Evolutionary conservation across 148 eudicot genomes (phyloP), one percentile per base, ranked within the genome.

Genomic region (Mesembryanthemum crystallinum): DNA sequence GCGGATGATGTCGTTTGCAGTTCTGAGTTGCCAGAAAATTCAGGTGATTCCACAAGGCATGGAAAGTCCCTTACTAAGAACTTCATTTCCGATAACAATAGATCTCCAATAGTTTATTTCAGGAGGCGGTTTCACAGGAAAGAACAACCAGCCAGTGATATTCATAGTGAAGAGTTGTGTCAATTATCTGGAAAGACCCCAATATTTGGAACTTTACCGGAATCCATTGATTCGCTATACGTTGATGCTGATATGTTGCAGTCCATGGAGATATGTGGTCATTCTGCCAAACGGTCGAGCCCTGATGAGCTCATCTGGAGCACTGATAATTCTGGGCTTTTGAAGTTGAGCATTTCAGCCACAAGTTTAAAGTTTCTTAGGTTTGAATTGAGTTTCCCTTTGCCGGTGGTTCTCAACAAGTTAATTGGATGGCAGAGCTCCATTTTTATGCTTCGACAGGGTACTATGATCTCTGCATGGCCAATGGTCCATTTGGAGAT

Each of bases 401-500:
- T 77, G 51, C 75, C 88, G 70, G 51, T 71, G 28, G 52, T 64
- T 49, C 82, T 77, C 39, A 62, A 28, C 70, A 77, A 70, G 63
- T 68, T 81, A 60, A 69, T 85, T 75, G 85, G 78, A 77, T 66
- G 49, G 58, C 85, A 81, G 70, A 51, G 70, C 43, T 72, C 23
- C 87, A 76, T 71, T 58, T 80, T 82, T 61, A 64, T 89, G 83
- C 86, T 77, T 77, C 89, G 83, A 73, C 85, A 83, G 84, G 97
- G 97, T 59, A 69, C 85, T 67, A 23, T 96, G 57, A 73, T 76
- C 70, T 83, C 82, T 69, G 51, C 77, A 21, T 92, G 89, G 87
- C 95, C 95, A 75, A 80, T 66, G 75, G 86, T 96, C 82, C 73
- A 68, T 49, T 39, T 96, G 90, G 95, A 96, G 87, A 85, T 92